phyloP scores from a whole-genome alignment of 768 basidiomycete genomes.

The Lentinula guzmanii region DNA sequence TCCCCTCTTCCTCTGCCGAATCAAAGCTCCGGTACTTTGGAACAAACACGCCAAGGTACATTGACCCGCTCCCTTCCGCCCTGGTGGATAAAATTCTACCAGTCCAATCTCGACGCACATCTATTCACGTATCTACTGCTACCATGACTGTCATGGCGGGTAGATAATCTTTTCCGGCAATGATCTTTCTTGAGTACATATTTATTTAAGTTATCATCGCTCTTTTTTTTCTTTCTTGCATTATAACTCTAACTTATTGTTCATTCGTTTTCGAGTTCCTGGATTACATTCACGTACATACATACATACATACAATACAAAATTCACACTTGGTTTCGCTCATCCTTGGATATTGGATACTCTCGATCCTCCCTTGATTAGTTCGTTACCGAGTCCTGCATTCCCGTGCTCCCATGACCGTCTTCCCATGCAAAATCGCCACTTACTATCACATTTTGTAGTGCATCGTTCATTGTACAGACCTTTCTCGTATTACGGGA shows the following conservation, averaged over 20 bases:
- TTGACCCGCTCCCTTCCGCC: constrained; percentile 44
- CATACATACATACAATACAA: not conserved
- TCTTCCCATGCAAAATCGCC: not conserved
- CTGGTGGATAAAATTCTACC: constrained; percentile 26
- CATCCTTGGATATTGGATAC: not conserved
- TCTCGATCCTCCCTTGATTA: not conserved
- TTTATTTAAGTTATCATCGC: not conserved
- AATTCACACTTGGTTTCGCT: not conserved
- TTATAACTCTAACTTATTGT: constrained; percentile 4
- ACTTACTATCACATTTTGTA: not conserved
- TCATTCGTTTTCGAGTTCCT: not conserved
- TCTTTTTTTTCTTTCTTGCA: constrained; percentile 1
- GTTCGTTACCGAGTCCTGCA: not conserved
- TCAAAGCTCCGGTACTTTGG: constrained; percentile 9
- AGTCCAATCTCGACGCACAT: not conserved
- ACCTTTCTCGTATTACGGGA: too few species aligned
- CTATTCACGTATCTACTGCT: not conserved
- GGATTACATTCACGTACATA: not conserved
- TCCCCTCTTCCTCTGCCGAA: not conserved
- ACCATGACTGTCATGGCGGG: constrained; percentile 27
- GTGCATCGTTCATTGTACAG: not conserved
- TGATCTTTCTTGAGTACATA: not conserved
- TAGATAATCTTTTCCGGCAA: constrained; percentile 19
- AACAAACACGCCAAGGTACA: constrained; percentile 20
- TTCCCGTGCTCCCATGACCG: not conserved